These are phyloP conservation scores for Tulasnella sp. DNA, from an alignment of 768 basidiomycete species.

Conservation along the genomic window DNA sequence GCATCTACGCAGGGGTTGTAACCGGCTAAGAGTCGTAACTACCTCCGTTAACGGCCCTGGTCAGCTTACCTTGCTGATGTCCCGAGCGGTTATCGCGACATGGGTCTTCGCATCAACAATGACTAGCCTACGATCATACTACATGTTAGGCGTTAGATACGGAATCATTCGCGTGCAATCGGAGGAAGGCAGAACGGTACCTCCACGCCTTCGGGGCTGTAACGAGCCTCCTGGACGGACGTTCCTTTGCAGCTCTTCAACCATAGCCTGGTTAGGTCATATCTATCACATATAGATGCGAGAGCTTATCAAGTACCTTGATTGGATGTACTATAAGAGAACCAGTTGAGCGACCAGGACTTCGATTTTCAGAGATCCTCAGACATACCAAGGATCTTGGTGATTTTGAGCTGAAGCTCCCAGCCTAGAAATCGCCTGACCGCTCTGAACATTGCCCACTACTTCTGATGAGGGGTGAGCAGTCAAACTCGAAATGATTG, in stretches of 20 bases:
- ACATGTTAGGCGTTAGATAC: neutral
- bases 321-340: neutral
- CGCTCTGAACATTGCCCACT: neutral
- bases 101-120: conserved; percentile 51
- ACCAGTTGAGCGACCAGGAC: neutral
- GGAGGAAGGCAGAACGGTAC: conserved; percentile 35
- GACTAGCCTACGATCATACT: conserved; percentile 69
- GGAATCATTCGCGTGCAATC: neutral
- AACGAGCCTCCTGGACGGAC: conserved; percentile 48
- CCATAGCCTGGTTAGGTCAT: neutral
- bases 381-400: conserved; percentile 6
- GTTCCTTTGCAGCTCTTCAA: conserved; percentile 63
- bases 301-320: neutral
- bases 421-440: neutral
- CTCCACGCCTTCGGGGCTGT: conserved; percentile 58
- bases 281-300: neutral
- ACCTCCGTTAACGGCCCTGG: conserved; percentile 45
- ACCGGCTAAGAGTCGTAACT: conserved; percentile 17
- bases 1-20: conserved; percentile 52
- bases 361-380: too few species aligned
- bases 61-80: conserved; percentile 45
- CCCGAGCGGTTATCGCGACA: conserved; percentile 58
- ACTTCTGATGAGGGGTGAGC: too few species aligned
- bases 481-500: neutral
- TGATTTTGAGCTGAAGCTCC: neutral